A percentile compares a stretch with the other conserved stretches of the same genome.
These are phyloP conservation scores for Cercospora zeae-maydis DNA, from an alignment of 2,329 filamentous ascomycete species.

Conservation along the genomic window DNA sequence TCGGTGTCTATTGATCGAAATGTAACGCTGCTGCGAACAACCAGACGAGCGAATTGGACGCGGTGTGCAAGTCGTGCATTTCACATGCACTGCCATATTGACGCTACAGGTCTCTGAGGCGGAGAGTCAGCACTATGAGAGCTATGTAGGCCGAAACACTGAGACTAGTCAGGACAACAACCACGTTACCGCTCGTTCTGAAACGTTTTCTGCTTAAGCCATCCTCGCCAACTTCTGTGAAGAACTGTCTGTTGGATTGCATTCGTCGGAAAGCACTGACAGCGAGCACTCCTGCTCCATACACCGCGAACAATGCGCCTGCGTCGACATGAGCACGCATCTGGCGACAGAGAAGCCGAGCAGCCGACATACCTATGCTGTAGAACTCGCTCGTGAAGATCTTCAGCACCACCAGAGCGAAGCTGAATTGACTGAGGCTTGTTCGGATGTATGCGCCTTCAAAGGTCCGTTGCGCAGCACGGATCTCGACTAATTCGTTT, in stretches of 20 bases:
- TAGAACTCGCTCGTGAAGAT: constrained; percentile 98
- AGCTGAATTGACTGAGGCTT: constrained; percentile 89
- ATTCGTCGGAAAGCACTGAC: constrained; percentile 82
- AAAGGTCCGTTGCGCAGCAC: constrained; percentile 92
- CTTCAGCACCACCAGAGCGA: constrained; percentile 88
- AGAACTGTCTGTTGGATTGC: constrained; percentile 93
- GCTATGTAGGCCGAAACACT: constrained; percentile 60
- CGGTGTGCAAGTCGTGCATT: neutral
- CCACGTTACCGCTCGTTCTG: constrained; percentile 63
- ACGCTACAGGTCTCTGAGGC: constrained; percentile 34
- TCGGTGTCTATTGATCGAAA: neutral
- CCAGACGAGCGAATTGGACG: neutral
- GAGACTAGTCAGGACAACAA: constrained; percentile 59
- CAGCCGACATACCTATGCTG: constrained; percentile 61
- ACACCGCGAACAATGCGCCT: constrained; percentile 80
- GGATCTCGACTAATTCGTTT: constrained; percentile 86
- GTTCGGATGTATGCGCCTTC: constrained; percentile 96
- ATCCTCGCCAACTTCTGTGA: constrained; percentile 61
- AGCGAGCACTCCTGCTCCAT: constrained; percentile 78
- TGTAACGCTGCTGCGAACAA: neutral
- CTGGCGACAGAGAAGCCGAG: neutral
- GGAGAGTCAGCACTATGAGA: constrained; percentile 57
- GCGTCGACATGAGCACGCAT: neutral
- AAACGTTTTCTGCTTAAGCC: constrained; percentile 58
- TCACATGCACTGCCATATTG: neutral